Evolutionary conservation across 2,329 filamentous ascomycete species (phyloP), one percentile per base, ranked within the genome.

Genomic region (Escovopsis sp.): DNA sequence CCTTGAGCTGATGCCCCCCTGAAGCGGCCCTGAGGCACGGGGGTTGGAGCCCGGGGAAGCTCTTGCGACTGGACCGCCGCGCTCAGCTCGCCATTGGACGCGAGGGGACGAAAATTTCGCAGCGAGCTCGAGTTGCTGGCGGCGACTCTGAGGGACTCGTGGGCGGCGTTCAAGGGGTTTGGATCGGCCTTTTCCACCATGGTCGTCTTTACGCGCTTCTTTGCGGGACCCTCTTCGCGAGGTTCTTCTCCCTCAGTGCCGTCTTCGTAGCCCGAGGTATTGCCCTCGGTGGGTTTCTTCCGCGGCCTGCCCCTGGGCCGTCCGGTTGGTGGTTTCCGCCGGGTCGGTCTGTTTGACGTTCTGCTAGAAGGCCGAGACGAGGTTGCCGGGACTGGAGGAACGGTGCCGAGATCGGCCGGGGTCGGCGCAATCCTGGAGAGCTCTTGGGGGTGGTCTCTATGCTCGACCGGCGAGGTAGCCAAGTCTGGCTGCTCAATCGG

Each of bases 81-180:
- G 4, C 65, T 56, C 4, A 59, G 57, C 15, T 69, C 68, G 26
- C 61, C 63, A 3, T 64, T 68, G 23, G 71, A 64, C 30, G 72
- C 69, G 44, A 85, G 72, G 4, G 89, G 89, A 37, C 87, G 76
- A 59, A 94, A 83, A 39, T 80, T 81, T 36, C 89, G 82, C 45
- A 96, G 71, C 5, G 88, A 94, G 36, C 86, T 85, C 37, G 88
- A 82, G 12, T 85, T 94, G 57, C 86, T 94, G 38, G 89, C 89
- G 46, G 85, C 81, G n/a, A 94, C 86, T 39, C 88, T 76, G 26
- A 96, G 68, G 4, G 85, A 93, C 39, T 91, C 86, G 9, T 79
- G 75, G 28, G 78, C 79, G 34, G 75, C 72, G 41, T 81, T 83
- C 53, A 95, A 83, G 19, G 75, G 77, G 47, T 72, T 75, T 50